phyloP scores from a whole-genome alignment of 177 flowering plant genomes.

The Vitis hybrid region DNA sequence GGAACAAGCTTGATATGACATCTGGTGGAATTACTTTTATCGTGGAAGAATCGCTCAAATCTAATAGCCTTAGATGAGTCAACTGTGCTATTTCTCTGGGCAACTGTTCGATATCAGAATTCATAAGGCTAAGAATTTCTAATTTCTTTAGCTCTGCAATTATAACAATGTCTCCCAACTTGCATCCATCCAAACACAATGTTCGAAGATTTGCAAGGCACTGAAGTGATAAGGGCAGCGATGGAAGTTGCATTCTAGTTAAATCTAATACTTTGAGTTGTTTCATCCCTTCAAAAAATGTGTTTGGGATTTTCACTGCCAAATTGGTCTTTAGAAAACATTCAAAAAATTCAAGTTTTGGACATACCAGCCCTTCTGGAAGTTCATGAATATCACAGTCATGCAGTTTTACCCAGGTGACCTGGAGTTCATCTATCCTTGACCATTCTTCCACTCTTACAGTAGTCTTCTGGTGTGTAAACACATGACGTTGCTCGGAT shows the following conservation, averaged over 20 bases:
- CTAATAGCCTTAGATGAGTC: background rate
- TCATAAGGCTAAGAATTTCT: background rate
- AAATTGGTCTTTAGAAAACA: background rate
- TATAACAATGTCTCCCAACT: background rate
- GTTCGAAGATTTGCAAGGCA: background rate
- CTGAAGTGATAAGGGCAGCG: background rate
- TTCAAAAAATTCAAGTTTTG: background rate
- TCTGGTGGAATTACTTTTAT: background rate
- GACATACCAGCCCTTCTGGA: background rate
- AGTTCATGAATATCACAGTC: background rate
- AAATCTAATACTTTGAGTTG: background rate
- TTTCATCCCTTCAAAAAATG: background rate
- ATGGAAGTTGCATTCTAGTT: rapidly evolving
- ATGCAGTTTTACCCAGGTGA: too few relatives aligned
- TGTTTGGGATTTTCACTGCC: background rate
- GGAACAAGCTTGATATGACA: background rate
- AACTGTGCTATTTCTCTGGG: background rate
- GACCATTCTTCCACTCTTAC: background rate
- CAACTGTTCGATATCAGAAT: background rate
- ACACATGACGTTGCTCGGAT: background rate
- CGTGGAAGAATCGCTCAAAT: background rate
- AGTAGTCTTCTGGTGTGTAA: background rate
- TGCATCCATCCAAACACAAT: background rate
- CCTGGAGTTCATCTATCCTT: background rate
- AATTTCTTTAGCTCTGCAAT: too few relatives aligned